Base-by-base conservation (phyloP, 2,329 filamentous ascomycete genomes). In the Aureobasidium sp. region DNA sequence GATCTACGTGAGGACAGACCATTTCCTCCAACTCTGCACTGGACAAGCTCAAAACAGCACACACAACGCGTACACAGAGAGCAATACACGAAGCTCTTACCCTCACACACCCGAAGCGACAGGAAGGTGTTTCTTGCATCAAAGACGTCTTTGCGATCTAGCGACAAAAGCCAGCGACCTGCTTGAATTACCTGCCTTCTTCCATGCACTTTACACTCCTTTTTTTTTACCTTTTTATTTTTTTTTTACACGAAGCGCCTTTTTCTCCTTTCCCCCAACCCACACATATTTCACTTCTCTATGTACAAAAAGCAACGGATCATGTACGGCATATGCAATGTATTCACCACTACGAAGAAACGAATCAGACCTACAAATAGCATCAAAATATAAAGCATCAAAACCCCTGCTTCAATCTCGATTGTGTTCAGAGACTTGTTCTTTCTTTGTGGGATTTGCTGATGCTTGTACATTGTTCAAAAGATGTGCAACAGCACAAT, bases 301-400 rank as follows among this genome's bases (percentile, higher is more conserved):
- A 32, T 56, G 39, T 56, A 56, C 52, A 44, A 44, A 39, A 44
- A 44, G 27, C 23, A 20, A 44, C 27, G n/a, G 5, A 56, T 39
- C 32, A 37, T 56, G 51, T 55, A 55, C 51, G 51, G 23, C 51
- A 41, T 36, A 34, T 26, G 36, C 34, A 55, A 41, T 42, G 53
- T 57, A 57, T 57, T 55, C n/a, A 41, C 23, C 53, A 57, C 39
- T 57, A 44, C 53, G 53, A 57, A 57, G 53, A 57, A 57, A 57
- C 39, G 53, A 57, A 46, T 26, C 36, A 5, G 5, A 26, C 13
- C 15, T 2, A 27, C 1, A 17, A 12, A 23, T 26, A 47, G 20
- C 44, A 41, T 41, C 9, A 9, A 41, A n/a, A 41, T 10, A 23
- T 3, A 44, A 20, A 42, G 39, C 39, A 42, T 44, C 20, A 13